Evolutionary conservation across 225 moss, liverwort and hornwort species (phyloP).

Genomic region (Pseudisothecium myosuroides): DNA sequence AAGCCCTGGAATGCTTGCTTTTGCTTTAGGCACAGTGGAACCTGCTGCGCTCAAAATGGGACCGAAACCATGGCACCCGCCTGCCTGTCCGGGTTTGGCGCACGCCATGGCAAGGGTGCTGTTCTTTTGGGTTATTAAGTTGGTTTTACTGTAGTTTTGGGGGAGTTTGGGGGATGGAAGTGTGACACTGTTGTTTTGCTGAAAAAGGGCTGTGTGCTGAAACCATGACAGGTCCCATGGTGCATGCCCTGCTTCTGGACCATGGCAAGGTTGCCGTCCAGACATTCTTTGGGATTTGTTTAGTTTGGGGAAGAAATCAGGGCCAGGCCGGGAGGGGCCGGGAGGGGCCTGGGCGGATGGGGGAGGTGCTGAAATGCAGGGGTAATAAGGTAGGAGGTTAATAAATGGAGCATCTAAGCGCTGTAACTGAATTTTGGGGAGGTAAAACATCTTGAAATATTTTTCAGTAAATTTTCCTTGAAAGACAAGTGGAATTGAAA

Average conservation of each 20-base stretch:
- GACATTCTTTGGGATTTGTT: background rate
- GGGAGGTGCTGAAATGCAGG: too few species aligned
- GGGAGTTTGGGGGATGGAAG: background rate
- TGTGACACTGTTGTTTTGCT: background rate
- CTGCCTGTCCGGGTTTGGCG: background rate
- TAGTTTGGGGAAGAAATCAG: background rate
- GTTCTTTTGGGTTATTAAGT: background rate
- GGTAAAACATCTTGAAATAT: too few species aligned
- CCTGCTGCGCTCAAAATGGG: too few species aligned
- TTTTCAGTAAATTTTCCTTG: too few species aligned
- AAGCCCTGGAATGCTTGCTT: background rate
- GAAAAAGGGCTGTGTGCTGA: background rate
- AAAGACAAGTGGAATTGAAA: too few species aligned
- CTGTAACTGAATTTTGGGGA: too few species aligned
- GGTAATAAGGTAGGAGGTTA: too few species aligned
- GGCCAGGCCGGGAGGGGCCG: background rate
- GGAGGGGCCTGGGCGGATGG: rapidly evolving
- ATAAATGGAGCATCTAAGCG: too few species aligned
- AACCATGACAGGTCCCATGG: background rate
- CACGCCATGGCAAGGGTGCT: background rate
- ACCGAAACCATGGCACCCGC: background rate
- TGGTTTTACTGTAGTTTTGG: background rate
- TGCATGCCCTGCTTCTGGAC: background rate
- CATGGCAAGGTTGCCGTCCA: background rate
- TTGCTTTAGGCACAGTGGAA: too few species aligned